phyloP scores from a whole-genome alignment of 306 rosid genomes.

The Crotalaria pallida region DNA sequence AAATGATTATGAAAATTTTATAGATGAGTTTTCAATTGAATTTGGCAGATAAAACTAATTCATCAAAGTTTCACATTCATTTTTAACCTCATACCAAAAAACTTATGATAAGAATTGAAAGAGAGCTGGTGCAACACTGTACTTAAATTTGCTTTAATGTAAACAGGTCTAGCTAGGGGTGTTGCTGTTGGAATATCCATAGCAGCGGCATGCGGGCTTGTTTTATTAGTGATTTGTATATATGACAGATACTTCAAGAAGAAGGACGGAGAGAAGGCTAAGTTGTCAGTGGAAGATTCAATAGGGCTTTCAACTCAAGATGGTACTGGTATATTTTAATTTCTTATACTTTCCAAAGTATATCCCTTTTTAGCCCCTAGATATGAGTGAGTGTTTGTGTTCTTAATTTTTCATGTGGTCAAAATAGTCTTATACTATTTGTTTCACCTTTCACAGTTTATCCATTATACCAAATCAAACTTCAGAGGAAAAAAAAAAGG shows the following conservation, averaged over 20 bases:
- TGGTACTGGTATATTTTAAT: conserved; percentile 30
- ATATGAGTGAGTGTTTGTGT: background rate
- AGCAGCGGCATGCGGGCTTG: conserved; percentile 48
- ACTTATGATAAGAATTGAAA: background rate
- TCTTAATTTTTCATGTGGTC: background rate
- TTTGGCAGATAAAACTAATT: background rate
- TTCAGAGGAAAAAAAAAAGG: background rate
- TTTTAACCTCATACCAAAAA: background rate
- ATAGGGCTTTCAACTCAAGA: conserved; percentile 38
- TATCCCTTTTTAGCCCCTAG: background rate
- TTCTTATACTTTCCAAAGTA: background rate
- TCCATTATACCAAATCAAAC: background rate
- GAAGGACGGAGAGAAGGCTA: conserved; percentile 31
- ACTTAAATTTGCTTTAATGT: conserved; percentile 29
- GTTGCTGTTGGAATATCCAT: conserved; percentile 50
- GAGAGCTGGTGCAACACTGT: background rate
- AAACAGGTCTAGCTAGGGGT: conserved; percentile 52
- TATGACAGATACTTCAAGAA: conserved; percentile 38
- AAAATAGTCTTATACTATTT: background rate
- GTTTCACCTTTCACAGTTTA: background rate
- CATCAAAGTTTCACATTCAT: background rate
- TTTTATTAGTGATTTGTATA: conserved; percentile 33
- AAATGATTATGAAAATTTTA: background rate
- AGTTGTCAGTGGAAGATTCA: conserved; percentile 29
- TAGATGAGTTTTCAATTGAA: background rate